Conservation (phyloP, 192 early-diverging fungal genomes). For the Backusella psychrophila region DNA sequence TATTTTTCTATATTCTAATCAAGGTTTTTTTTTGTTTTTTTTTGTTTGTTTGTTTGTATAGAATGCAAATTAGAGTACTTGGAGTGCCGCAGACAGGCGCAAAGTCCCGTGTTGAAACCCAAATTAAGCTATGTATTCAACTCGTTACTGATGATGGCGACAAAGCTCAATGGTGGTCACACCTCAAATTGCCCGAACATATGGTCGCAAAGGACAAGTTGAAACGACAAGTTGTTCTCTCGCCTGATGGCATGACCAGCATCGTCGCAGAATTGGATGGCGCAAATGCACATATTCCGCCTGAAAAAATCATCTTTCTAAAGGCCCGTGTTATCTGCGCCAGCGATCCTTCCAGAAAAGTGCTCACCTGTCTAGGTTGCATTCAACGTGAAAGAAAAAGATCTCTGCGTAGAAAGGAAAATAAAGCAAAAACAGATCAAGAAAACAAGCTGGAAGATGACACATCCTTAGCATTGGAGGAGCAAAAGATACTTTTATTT, state of each 20-base stretch:
- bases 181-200: constrained; percentile 83
- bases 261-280: constrained; percentile 26
- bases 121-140: constrained; percentile 89
- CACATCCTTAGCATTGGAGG: constrained; percentile 66
- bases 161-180: constrained; percentile 77
- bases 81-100: constrained; percentile 59
- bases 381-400: constrained; percentile 80
- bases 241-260: constrained; percentile 15
- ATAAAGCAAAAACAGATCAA: constrained; percentile 30
- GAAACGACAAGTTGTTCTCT: constrained; percentile 27
- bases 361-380: constrained; percentile 79
- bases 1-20: neutral
- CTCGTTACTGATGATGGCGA: constrained; percentile 73
- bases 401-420: constrained; percentile 57
- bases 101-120: constrained; percentile 92
- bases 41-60: constrained; percentile 10
- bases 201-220: constrained; percentile 82
- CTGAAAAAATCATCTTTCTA: constrained; percentile 54
- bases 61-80: constrained; percentile 33
- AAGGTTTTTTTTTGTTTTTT: too few relatives aligned
- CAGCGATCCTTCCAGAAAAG: constrained; percentile 73
- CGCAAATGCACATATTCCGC: constrained; percentile 11
- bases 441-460: constrained; percentile 45
- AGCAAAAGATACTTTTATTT: constrained; percentile 83
- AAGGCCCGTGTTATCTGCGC: constrained; percentile 86